These are phyloP conservation scores for Cyberlindnera galapagoensis DNA, from an alignment of 805 yeast species.

Conservation along the genomic window DNA sequence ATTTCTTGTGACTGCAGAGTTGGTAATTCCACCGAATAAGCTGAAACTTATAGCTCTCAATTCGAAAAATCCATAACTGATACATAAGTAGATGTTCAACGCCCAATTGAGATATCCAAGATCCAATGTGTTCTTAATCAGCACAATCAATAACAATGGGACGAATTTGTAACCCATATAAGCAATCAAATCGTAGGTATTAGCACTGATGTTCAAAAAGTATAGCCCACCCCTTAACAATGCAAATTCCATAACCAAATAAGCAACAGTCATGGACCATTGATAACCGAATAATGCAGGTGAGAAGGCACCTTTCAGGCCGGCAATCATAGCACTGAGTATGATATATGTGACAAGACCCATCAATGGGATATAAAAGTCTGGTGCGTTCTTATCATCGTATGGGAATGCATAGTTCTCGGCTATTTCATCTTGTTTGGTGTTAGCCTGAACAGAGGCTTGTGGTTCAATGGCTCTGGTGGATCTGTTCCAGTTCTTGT, in stretches of 20 bases:
- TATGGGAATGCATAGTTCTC: slow-evolving; percentile 62
- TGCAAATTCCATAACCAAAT: slow-evolving; percentile 67
- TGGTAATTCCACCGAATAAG: slow-evolving; percentile 35
- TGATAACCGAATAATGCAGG: slow-evolving; percentile 88
- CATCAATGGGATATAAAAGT: slow-evolving; percentile 92
- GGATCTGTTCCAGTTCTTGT: slow-evolving; percentile 74
- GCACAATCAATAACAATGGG: slow-evolving; percentile 55
- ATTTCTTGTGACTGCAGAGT: slow-evolving; percentile 50
- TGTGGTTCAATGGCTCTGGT: slow-evolving; percentile 31
- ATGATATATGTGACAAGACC: slow-evolving; percentile 82
- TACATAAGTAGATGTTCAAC: slow-evolving; percentile 42
- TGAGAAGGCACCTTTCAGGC: slow-evolving; percentile 83
- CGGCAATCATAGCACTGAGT: slow-evolving; percentile 77
- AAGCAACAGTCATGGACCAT: slow-evolving; percentile 80
- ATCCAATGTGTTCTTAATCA: slow-evolving; percentile 42
- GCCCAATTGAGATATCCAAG: slow-evolving; percentile 40
- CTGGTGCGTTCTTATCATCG: slow-evolving; percentile 92
- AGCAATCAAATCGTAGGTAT: slow-evolving; percentile 76
- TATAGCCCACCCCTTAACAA: slow-evolving; percentile 80
- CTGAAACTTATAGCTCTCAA: slow-evolving; percentile 47
- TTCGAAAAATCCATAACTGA: slow-evolving; percentile 58
- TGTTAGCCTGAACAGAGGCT: slow-evolving; percentile 15
- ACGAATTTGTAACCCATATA: slow-evolving; percentile 95
- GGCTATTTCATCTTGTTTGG: slow-evolving; percentile 4
- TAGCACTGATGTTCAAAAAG: slow-evolving; percentile 62